A percentile compares a stretch with the other conserved stretches of the same genome.
Evolutionary conservation across 768 basidiomycete genomes (phyloP).

Genomic region (Serendipita sp.): DNA sequence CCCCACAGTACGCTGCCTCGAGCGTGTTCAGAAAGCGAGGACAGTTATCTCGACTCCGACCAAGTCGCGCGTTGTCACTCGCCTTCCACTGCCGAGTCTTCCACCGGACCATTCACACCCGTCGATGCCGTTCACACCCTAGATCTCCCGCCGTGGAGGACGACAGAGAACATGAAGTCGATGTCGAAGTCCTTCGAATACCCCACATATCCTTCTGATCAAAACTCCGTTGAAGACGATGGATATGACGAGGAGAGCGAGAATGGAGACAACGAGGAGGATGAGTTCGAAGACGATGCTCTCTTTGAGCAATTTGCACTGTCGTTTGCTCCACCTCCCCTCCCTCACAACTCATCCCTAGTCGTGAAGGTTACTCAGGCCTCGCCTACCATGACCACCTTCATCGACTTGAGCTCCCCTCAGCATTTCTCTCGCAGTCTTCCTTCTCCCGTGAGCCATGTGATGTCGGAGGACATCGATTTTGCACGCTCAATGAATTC

Average conservation of each 20-base stretch:
- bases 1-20: too few relatives aligned
- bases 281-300: neutral
- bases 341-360: neutral
- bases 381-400: neutral
- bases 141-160: neutral
- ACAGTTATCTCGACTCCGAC: neutral
- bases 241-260: constrained; percentile 1
- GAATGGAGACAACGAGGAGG: neutral
- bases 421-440: neutral
- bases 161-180: neutral
- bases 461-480: neutral
- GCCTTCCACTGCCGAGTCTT: neutral
- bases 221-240: neutral
- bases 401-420: neutral
- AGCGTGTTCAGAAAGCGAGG: neutral
- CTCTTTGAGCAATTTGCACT: neutral
- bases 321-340: neutral
- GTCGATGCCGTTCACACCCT: neutral
- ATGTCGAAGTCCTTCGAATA: neutral
- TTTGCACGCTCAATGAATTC: neutral
- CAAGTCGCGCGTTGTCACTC: neutral
- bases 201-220: neutral
- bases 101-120: neutral
- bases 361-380: neutral
- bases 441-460: neutral